These are phyloP conservation scores for Trichocladium uniseriatum DNA, from an alignment of 495 filamentous ascomycete genomes.

Conservation along the genomic window DNA sequence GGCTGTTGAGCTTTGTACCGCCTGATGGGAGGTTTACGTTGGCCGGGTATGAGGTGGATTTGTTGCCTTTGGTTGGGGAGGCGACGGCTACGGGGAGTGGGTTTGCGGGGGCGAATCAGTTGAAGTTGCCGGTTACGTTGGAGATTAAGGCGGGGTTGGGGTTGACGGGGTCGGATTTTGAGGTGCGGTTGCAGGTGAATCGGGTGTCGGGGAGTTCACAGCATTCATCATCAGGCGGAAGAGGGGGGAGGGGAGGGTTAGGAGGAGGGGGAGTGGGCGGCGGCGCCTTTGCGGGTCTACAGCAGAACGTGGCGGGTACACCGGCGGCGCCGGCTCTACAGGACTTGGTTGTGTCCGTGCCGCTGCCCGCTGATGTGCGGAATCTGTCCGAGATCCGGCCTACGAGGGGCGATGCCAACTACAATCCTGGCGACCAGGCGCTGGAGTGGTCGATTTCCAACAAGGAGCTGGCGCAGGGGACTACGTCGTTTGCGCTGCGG, in stretches of 20 bases:
- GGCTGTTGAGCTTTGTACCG: conserved; percentile 87
- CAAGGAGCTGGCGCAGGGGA: conserved; percentile 54
- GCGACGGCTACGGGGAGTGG: too few relatives aligned
- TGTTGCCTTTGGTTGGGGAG: conserved; percentile 51
- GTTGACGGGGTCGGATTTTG: conserved; percentile 67
- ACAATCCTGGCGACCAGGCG: conserved; percentile 55
- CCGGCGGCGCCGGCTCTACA: conserved; percentile 58
- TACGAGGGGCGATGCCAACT: conserved; percentile 76
- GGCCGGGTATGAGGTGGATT: conserved; percentile 88
- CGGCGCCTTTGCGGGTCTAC: conserved; percentile 25
- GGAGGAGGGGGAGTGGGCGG: conserved; percentile 8
- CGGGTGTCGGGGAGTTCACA: conserved; percentile 56
- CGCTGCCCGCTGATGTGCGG: conserved; percentile 69
- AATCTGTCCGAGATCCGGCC: conserved; percentile 81
- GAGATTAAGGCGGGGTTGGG: conserved; percentile 77
- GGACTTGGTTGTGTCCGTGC: conserved; percentile 71
- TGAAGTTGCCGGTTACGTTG: conserved; percentile 72
- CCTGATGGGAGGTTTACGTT: conserved; percentile 94
- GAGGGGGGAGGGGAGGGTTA: conserved; percentile 23
- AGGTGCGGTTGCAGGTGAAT: conserved; percentile 66
- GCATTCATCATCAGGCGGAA: too few relatives aligned
- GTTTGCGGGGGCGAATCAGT: background rate
- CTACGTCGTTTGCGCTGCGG: conserved; percentile 57
- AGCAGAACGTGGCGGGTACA: conserved; percentile 37
- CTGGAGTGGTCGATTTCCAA: conserved; percentile 80